Evolutionary conservation across 352 stramenopile genomes (phyloP), one percentile per base, ranked within the genome.

Genomic region (Globisporangium radiosum): DNA sequence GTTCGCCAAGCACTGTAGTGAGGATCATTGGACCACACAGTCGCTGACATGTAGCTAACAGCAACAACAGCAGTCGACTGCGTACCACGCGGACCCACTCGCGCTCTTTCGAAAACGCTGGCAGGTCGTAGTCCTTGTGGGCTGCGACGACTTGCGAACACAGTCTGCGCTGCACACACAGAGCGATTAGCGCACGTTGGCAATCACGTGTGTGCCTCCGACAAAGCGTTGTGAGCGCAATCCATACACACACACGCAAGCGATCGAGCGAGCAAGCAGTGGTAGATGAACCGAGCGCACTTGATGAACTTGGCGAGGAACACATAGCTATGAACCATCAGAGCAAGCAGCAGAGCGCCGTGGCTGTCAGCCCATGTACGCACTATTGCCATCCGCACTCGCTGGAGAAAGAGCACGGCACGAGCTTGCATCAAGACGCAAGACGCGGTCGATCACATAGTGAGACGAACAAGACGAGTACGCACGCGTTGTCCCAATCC

Each of bases 271-370:
- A 25, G 25, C 25, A 25, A 25, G 25, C 13, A 36, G 7, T 8
- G 0, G 15, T 15, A 56, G 10, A 42, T 33, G 42, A n/a, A 66
- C 25, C 25, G 25, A 25, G 25, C 72, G 39, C 67, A 93, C 84
- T 89, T 88, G 69, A 91, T 87, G 56, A 91, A 89, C 44, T 78
- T 82, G 55, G 78, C 81, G n/a, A 93, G 65, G 54, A 86, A 85
- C 45, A 91, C 83, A 62, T 91, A 93, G n/a, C 84, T 93, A 56
- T 17, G 68, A 8, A 52, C 6, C 37, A 52, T 15, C 42, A 45
- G 42, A 5, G 42, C 11, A 4, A 45, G 10, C 54, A 25, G 2
- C 25, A 25, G 25, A 25, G 25, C 25, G 25, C 25, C 25, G 25
- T 25, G 25, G 25, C 25, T 25, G 25, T 25, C 25, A 25, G 25